Evolutionary conservation across 2,329 filamentous ascomycete genomes (phyloP).

Genomic region (Teratosphaeria viscida): DNA sequence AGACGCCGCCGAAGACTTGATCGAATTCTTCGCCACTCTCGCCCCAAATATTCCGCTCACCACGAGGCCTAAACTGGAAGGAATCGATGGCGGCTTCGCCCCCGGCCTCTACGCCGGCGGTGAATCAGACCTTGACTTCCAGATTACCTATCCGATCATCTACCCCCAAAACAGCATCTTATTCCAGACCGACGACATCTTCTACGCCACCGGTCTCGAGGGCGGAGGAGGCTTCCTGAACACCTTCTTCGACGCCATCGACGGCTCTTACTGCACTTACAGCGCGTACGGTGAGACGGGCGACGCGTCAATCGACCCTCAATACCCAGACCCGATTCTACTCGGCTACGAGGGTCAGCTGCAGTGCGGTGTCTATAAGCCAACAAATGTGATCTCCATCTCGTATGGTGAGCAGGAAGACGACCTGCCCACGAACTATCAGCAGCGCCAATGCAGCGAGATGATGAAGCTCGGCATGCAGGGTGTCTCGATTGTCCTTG

Average conservation of each 20-base stretch:
- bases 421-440: slow-evolving; percentile 38
- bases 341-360: slow-evolving; percentile 26
- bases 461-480: slow-evolving; percentile 48
- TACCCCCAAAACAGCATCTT: slow-evolving; percentile 13
- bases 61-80: slow-evolving; percentile 12
- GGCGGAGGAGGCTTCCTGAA: slow-evolving; percentile 15
- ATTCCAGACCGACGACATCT: slow-evolving; percentile 12
- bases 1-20: slow-evolving; percentile 40
- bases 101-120: slow-evolving; percentile 9
- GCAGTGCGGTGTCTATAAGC: slow-evolving; percentile 10
- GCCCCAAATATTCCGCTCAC: not conserved
- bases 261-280: slow-evolving; percentile 34
- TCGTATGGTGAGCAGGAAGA: slow-evolving; percentile 54
- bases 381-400: slow-evolving; percentile 45
- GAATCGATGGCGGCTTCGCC: slow-evolving; percentile 16
- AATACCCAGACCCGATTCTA: slow-evolving; percentile 21
- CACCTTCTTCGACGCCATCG: slow-evolving; percentile 30
- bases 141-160: slow-evolving; percentile 18
- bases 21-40: slow-evolving; percentile 13
- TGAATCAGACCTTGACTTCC: slow-evolving; percentile 13
- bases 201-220: slow-evolving; percentile 1
- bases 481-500: slow-evolving; percentile 42
- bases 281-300: slow-evolving; percentile 10
- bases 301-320: slow-evolving; percentile 11
- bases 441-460: slow-evolving; percentile 43